Percentiles rank a stretch among this genome's conserved stretches.
Conservation (phyloP, 768 basidiomycete species). For the Filobasidium wieringae region DNA sequence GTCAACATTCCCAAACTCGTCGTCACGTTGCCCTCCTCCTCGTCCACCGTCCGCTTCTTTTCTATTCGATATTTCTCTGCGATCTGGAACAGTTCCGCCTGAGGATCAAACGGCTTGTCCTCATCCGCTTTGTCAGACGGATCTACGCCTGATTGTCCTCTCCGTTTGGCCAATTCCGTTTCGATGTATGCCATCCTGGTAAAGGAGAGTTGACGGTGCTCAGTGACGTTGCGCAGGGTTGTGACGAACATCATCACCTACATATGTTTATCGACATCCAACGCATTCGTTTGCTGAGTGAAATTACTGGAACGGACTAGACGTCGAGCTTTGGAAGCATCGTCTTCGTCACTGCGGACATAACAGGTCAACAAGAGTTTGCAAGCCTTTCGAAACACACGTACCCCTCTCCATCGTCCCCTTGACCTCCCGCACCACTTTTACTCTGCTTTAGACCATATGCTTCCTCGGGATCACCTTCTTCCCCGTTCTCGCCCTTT, state of each 20-base stretch:
- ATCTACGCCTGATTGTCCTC: conserved; percentile 40
- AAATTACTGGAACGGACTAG: conserved; percentile 81
- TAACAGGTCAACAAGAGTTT: neutral
- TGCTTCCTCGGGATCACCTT: conserved; percentile 27
- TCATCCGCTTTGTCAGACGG: conserved; percentile 26
- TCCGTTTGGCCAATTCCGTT: conserved; percentile 69
- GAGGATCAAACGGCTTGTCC: conserved; percentile 47
- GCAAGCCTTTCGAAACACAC: conserved; percentile 42
- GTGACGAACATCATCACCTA: conserved; percentile 41
- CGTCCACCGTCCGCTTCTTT: conserved; percentile 39
- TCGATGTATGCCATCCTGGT: conserved; percentile 96
- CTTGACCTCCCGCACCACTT: conserved; percentile 37
- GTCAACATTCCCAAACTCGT: conserved; percentile 92
- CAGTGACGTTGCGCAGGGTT: neutral
- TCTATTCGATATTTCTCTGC: conserved; percentile 45
- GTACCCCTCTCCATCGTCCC: conserved; percentile 49
- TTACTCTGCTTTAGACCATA: conserved; percentile 47
- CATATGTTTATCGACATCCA: conserved; percentile 99
- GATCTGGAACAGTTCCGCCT: conserved; percentile 64
- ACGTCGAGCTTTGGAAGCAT: conserved; percentile 58
- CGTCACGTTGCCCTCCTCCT: conserved; percentile 84
- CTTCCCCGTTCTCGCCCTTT: conserved; percentile 38
- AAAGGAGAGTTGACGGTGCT: neutral
- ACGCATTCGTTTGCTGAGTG: conserved; percentile 87
- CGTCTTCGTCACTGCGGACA: conserved; percentile 39